Conservation (phyloP, 1,284 basidiomycete species). For the Cronartium quercuum region DNA sequence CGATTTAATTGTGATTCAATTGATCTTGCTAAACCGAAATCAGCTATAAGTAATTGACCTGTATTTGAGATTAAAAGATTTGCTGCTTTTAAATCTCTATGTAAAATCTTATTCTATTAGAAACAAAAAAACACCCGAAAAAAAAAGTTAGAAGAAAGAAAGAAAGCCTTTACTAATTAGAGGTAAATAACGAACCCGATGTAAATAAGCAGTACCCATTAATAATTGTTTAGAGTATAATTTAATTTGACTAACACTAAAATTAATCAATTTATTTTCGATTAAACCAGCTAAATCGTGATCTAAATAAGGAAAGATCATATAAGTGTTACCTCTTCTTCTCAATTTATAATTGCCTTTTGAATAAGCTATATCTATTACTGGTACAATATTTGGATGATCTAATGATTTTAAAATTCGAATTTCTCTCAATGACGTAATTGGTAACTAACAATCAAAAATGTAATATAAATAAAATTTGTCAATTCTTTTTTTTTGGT, state of each 20-base stretch:
- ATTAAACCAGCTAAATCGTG: slow-evolving; percentile 93
- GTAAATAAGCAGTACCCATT: slow-evolving; percentile 91
- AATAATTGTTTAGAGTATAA: slow-evolving; percentile 91
- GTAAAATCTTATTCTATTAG: slow-evolving; percentile 79
- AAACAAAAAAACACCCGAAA: slow-evolving; percentile 27
- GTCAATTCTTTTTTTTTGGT: slow-evolving; percentile 7
- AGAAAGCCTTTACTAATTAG: background rate
- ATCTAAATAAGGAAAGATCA: slow-evolving; percentile 99
- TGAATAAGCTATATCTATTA: slow-evolving; percentile 77
- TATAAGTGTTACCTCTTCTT: slow-evolving; percentile 65
- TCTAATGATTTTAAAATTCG: slow-evolving; percentile 85
- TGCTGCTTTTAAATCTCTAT: slow-evolving; percentile 98
- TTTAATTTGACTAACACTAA: slow-evolving; percentile 63
- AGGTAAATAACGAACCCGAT: slow-evolving; percentile 58
- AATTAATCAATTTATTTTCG: slow-evolving; percentile 63
- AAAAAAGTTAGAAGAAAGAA: slow-evolving; percentile 9
- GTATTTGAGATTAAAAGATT: slow-evolving; percentile 88
- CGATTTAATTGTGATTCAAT: slow-evolving; percentile 45
- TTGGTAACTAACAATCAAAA: slow-evolving; percentile 56
- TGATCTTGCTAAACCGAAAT: slow-evolving; percentile 85
- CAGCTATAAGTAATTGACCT: slow-evolving; percentile 79
- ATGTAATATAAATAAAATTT: background rate
- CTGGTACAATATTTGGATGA: slow-evolving; percentile 77
- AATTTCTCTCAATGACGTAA: slow-evolving; percentile 96
- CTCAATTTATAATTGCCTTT: slow-evolving; percentile 50